Conservation (phyloP, 176 grass and related monocot genomes). For the Hsuehochloa calcarea region DNA sequence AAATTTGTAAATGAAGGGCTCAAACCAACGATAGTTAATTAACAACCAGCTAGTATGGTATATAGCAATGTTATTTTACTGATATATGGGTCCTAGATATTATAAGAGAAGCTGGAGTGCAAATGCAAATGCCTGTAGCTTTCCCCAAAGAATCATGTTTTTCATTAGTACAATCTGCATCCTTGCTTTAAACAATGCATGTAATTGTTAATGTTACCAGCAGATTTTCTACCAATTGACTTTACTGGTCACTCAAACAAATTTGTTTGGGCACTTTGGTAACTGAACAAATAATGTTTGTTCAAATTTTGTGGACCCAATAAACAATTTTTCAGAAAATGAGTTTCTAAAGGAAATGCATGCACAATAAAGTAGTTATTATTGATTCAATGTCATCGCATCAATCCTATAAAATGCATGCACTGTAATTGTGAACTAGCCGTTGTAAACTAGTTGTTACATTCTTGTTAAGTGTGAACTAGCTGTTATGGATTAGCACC, state of each 20-base stretch:
- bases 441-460: too few relatives aligned
- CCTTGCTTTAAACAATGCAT: conserved; percentile 27
- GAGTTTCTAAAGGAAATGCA: not conserved
- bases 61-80: not conserved
- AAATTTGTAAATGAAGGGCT: not conserved
- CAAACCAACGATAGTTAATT: not conserved
- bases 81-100: conserved; percentile 17
- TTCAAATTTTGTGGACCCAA: conserved; percentile 8
- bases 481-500: too few relatives aligned
- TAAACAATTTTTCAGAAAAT: conserved; percentile 2
- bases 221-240: conserved; percentile 40
- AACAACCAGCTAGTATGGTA: not conserved
- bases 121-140: conserved; percentile 51
- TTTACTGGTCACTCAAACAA: conserved; percentile 25
- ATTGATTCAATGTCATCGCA: too few relatives aligned
- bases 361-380: too few relatives aligned
- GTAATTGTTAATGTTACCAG: not conserved
- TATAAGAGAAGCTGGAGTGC: not conserved
- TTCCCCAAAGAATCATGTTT: conserved; percentile 44
- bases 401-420: too few relatives aligned
- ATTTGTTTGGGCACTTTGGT: conserved; percentile 18
- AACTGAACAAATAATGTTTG: not conserved
- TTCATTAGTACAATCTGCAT: conserved; percentile 12
- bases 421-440: too few relatives aligned
- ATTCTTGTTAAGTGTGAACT: too few relatives aligned